Base-by-base conservation (phyloP, 768 basidiomycete genomes). In the Erythrobasidium yunnanense region DNA sequence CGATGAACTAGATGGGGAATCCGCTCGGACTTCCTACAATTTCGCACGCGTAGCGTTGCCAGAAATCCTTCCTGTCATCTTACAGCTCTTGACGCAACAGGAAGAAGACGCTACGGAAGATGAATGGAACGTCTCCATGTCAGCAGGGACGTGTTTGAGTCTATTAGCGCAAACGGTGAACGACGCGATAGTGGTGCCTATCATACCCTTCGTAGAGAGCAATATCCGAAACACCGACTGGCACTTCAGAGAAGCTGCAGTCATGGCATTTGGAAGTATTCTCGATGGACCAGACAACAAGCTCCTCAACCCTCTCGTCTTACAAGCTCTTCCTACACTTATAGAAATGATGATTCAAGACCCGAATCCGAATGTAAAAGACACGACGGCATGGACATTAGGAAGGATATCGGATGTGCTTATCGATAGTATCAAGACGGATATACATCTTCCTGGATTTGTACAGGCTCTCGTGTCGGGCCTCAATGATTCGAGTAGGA, bases 41-140 rank as follows among this genome's bases (percentile, higher is more conserved):
- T 99, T 96, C 71, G 91, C 95, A 50, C 92, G 90, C 77, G 84
- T 90, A 56, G 95, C 95, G 1, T 79, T 99, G 25, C 87, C 89
- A 25, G 95, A 97, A 77, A 91, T 97, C 69, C 81, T 92, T 0
- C 93, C 95, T 6, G 91, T 96, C 6, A 82, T 99, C 7, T 81
- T 99, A 23, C 81, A 84, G 42, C 83, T 97, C 22, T 82, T 97
- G 66, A 90, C 87, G 1, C 86, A 84, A 69, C 95, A 99, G 76
- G 89, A 92, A 71, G 95, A 97, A 74, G 90, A 96, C 71, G 90
- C 90, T 0, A 91, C 93, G 47, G 93, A 96, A 70, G 95, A 96
- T 71, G 95, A 99, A 75, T 99, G 95, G 95, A 93, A 93, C 73
- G 84, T 93, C 45, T 86, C 90, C 17, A 96, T 96, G 93, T 90